These are phyloP conservation scores for Blastobotrys robertii DNA, from an alignment of 805 yeast genomes.

Conservation along the genomic window DNA sequence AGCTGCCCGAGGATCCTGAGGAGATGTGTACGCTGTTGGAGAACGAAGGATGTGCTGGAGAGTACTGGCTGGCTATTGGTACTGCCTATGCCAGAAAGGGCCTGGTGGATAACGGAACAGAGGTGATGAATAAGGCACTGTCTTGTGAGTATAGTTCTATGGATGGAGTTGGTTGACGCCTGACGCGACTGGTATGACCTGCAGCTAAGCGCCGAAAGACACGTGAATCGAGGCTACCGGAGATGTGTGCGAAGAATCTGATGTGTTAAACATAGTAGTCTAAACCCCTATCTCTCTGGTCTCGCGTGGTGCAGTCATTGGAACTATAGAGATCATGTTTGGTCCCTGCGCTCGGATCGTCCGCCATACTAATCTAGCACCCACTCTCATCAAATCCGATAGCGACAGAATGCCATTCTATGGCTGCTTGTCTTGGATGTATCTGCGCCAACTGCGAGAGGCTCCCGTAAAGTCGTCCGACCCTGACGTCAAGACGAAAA, in stretches of 20 bases:
- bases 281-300: too few species aligned
- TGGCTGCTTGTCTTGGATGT: conserved; percentile 65
- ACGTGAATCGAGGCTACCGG: too few species aligned
- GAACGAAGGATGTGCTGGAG: conserved; percentile 65
- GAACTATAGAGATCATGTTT: too few species aligned
- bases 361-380: not conserved
- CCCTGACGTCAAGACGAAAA: conserved; percentile 17
- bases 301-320: too few species aligned
- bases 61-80: conserved; percentile 80
- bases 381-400: conserved; percentile 18
- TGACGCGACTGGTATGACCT: too few species aligned
- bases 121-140: conserved; percentile 54
- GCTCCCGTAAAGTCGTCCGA: conserved; percentile 19
- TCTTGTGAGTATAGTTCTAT: conserved; percentile 13
- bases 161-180: too few species aligned
- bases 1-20: conserved; percentile 80
- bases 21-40: conserved; percentile 72
- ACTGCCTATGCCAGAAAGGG: conserved; percentile 63
- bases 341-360: not conserved
- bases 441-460: conserved; percentile 24
- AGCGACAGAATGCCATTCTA: conserved; percentile 44
- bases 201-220: too few species aligned
- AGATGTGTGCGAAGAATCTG: too few species aligned
- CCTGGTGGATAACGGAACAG: conserved; percentile 49
- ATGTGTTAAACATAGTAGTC: too few species aligned